Evolutionary conservation across 2,329 filamentous ascomycete species (phyloP).

Genomic region (Scopulariopsis brevicaulis): DNA sequence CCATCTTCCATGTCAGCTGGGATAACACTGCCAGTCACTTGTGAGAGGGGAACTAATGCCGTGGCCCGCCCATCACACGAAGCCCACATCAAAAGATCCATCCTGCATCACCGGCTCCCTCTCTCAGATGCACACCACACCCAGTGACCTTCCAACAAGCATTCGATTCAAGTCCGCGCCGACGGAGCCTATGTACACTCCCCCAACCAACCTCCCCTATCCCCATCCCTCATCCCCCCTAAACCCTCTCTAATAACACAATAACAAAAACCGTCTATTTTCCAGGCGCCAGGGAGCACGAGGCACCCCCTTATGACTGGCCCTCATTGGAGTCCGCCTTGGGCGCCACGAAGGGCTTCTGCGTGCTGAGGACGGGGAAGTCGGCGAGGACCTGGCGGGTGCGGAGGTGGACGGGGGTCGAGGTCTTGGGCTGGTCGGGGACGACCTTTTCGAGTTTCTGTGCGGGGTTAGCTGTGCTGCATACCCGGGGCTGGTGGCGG

Average conservation of each 20-base stretch:
- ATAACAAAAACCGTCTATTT: not conserved
- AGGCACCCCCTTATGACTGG: not conserved
- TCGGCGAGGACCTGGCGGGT: constrained; percentile 52
- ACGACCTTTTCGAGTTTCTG: constrained; percentile 76
- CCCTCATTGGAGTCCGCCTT: constrained; percentile 20
- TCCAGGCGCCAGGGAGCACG: not conserved
- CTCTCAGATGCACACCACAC: not conserved
- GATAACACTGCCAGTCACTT: too few species aligned
- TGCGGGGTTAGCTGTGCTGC: constrained; percentile 1
- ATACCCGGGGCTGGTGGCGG: not conserved
- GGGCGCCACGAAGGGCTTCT: constrained; percentile 25
- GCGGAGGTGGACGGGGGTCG: constrained; percentile 64
- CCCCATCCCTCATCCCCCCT: too few species aligned
- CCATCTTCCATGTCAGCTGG: too few species aligned
- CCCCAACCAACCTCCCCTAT: not conserved
- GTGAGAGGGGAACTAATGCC: too few species aligned
- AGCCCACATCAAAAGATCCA: not conserved
- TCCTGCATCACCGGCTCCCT: not conserved
- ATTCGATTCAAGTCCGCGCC: not conserved
- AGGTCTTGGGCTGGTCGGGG: constrained; percentile 58
- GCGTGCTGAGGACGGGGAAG: constrained; percentile 28
- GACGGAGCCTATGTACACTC: not conserved
- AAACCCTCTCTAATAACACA: not conserved
- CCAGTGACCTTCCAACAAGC: not conserved
- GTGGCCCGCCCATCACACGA: too few species aligned